Evolutionary conservation across 305 asterid species (phyloP).

Genomic region (Caryopteris hybrid): DNA sequence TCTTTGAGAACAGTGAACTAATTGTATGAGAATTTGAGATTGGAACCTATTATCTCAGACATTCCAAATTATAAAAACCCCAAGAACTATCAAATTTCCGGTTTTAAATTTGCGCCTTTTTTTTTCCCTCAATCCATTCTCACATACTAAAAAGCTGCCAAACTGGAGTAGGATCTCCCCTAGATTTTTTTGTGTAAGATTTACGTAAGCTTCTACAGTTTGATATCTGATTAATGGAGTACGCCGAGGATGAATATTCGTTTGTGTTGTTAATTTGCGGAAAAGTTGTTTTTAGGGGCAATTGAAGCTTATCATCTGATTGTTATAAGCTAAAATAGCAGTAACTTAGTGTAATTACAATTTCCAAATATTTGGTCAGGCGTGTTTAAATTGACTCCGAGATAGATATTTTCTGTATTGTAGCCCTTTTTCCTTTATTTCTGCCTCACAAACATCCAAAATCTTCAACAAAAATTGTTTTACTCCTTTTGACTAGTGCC

Average conservation of each 20-base stretch:
- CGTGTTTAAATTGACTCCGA: background rate
- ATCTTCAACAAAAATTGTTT: conserved; percentile 6
- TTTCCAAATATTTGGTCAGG: background rate
- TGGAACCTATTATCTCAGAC: background rate
- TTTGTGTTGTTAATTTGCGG: background rate
- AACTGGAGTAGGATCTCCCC: background rate
- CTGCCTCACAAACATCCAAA: background rate
- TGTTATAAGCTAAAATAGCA: background rate
- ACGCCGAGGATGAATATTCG: background rate
- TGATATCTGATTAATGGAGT: background rate
- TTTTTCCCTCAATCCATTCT: background rate
- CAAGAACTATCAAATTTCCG: background rate
- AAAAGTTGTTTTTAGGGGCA: background rate
- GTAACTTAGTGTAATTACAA: background rate
- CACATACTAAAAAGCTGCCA: background rate
- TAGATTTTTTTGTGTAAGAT: background rate
- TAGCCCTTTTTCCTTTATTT: background rate
- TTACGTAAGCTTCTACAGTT: background rate
- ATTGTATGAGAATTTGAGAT: background rate
- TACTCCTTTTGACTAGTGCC: background rate
- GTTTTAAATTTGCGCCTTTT: background rate
- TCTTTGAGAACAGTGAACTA: background rate
- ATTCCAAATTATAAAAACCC: background rate
- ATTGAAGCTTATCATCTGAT: conserved; percentile 3
- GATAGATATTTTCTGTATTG: conserved; percentile 8